A percentile compares a stretch with the other conserved stretches of the same genome.
phyloP scores from a whole-genome alignment of 495 filamentous ascomycete species.

The Staphylotrichum tortipilum region DNA sequence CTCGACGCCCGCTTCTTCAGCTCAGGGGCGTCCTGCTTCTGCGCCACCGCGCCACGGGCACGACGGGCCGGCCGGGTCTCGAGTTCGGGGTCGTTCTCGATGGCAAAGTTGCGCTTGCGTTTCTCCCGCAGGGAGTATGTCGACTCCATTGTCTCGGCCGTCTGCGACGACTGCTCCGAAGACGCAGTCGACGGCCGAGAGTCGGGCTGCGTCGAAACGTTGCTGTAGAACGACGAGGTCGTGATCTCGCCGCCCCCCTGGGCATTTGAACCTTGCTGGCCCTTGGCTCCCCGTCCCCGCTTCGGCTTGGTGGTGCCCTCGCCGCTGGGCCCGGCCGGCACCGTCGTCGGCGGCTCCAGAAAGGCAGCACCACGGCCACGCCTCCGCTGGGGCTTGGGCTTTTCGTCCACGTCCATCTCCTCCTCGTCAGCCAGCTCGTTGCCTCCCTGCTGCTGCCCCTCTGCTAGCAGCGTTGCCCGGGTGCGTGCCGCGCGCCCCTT shows the following conservation, averaged over 20 bases:
- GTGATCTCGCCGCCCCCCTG: slow-evolving; percentile 13
- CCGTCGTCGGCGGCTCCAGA: not conserved
- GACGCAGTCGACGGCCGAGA: slow-evolving; percentile 28
- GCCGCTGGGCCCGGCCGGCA: not conserved
- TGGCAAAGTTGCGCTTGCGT: slow-evolving; percentile 28
- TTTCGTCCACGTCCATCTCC: slow-evolving; percentile 1
- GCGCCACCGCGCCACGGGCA: slow-evolving; percentile 1
- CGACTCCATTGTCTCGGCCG: slow-evolving; percentile 25
- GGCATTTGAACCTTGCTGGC: slow-evolving; percentile 4
- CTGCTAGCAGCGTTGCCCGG: not conserved
- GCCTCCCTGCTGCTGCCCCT: slow-evolving; percentile 1
- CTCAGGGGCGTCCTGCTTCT: slow-evolving; percentile 10
- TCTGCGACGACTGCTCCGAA: slow-evolving; percentile 21
- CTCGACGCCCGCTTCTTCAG: slow-evolving; percentile 18
- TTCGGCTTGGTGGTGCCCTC: not conserved
- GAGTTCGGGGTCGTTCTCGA: slow-evolving; percentile 28
- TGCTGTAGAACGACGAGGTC: slow-evolving; percentile 23
- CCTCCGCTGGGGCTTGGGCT: slow-evolving; percentile 6
- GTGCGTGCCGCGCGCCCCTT: slow-evolving; percentile 10
- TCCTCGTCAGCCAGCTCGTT: slow-evolving; percentile 14
- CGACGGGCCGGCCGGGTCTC: slow-evolving; percentile 19
- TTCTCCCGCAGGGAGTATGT: slow-evolving; percentile 32
- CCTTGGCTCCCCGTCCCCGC: slow-evolving; percentile 11
- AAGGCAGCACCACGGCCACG: not conserved
- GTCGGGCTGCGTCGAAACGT: slow-evolving; percentile 20